A percentile compares a stretch with the other conserved stretches of the same genome.
Evolutionary conservation across 768 basidiomycete species (phyloP).

Genomic region (Tulasnella sp.): DNA sequence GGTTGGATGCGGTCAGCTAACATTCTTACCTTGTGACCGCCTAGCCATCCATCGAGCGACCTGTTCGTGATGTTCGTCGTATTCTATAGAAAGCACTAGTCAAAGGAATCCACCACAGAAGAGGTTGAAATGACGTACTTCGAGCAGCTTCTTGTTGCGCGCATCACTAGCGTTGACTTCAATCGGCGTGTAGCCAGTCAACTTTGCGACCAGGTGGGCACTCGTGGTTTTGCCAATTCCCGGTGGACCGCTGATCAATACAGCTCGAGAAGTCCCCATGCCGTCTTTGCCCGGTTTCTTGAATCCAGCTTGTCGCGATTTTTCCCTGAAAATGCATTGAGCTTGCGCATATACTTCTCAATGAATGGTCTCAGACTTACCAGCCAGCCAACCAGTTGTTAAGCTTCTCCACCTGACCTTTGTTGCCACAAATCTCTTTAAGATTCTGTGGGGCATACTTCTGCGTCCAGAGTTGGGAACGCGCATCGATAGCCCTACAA

Average conservation of each 20-base stretch:
- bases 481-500: slow-evolving; percentile 26
- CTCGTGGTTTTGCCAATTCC: slow-evolving; percentile 97
- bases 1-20: neutral
- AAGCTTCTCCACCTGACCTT: slow-evolving; percentile 79
- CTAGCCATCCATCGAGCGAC: slow-evolving; percentile 79
- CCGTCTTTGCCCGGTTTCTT: slow-evolving; percentile 91
- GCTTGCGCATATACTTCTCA: neutral
- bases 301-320: slow-evolving; percentile 61
- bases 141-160: slow-evolving; percentile 91
- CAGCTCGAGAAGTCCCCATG: slow-evolving; percentile 75
- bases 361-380: slow-evolving; percentile 32
- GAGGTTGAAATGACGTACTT: slow-evolving; percentile 37
- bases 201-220: slow-evolving; percentile 82
- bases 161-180: slow-evolving; percentile 95
- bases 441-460: slow-evolving; percentile 82
- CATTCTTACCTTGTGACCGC: slow-evolving; percentile 37
- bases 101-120: neutral
- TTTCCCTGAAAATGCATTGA: slow-evolving; percentile 43
- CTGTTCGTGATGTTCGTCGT: slow-evolving; percentile 84
- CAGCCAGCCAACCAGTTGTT: slow-evolving; percentile 81
- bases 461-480: slow-evolving; percentile 79
- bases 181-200: slow-evolving; percentile 86
- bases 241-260: slow-evolving; percentile 86
- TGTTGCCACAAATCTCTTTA: slow-evolving; percentile 94
- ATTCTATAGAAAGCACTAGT: slow-evolving; percentile 35